Evolutionary conservation across 768 basidiomycete genomes (phyloP).

Genomic region (Lanmaoa pseudosensibilis): DNA sequence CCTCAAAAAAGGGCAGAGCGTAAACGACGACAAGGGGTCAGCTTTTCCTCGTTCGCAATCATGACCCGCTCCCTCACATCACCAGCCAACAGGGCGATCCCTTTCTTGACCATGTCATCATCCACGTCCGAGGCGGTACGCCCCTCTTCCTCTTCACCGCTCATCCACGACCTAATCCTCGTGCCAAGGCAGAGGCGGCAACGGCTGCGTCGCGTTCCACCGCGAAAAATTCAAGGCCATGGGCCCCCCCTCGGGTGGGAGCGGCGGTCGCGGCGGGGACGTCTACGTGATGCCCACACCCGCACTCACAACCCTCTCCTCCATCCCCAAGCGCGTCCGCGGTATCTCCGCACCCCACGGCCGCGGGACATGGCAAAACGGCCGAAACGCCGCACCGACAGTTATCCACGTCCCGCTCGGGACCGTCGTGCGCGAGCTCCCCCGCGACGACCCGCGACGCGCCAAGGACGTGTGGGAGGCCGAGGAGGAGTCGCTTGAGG

Average conservation of each 20-base stretch:
- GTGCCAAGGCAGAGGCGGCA: slow-evolving; percentile 73
- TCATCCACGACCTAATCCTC: background rate
- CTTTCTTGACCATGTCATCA: slow-evolving; percentile 79
- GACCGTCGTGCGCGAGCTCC: slow-evolving; percentile 80
- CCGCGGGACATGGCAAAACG: slow-evolving; percentile 85
- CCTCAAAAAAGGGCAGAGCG: slow-evolving; percentile 65
- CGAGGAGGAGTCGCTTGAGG: slow-evolving; percentile 59
- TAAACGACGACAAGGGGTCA: slow-evolving; percentile 70
- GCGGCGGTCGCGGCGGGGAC: slow-evolving; percentile 86
- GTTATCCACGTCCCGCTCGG: slow-evolving; percentile 86
- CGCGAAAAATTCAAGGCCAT: slow-evolving; percentile 82
- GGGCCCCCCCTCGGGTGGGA: slow-evolving; percentile 92
- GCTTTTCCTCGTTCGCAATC: slow-evolving; percentile 19
- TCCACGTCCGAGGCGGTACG: slow-evolving; percentile 77
- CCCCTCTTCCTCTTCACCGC: background rate
- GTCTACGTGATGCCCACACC: slow-evolving; percentile 82
- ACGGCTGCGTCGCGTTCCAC: slow-evolving; percentile 92
- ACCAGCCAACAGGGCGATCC: slow-evolving; percentile 55
- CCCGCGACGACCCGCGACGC: slow-evolving; percentile 62
- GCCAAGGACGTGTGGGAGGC: slow-evolving; percentile 71
- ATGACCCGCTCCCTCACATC: slow-evolving; percentile 4
- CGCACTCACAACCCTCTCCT: slow-evolving; percentile 73
- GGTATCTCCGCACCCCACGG: slow-evolving; percentile 72
- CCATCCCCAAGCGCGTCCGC: slow-evolving; percentile 64
- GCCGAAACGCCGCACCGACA: slow-evolving; percentile 67